Conservation (phyloP, 169 alveolate genomes). For the Cyclospora cayetanensis region DNA sequence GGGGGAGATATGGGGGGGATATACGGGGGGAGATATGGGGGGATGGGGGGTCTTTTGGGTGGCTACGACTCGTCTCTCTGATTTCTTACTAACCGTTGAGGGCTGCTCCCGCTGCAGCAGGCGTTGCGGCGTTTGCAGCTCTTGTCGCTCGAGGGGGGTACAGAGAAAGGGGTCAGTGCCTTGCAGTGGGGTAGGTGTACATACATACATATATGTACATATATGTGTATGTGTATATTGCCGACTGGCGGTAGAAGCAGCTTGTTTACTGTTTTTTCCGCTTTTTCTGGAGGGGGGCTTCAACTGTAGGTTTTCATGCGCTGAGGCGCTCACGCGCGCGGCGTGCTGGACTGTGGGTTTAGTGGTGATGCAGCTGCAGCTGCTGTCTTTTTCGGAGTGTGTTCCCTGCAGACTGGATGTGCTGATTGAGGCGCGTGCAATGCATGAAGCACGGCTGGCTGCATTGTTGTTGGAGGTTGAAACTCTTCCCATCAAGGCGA, state of each 20-base stretch:
- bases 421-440: slow-evolving; percentile 45
- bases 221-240: neutral
- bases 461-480: slow-evolving; percentile 71
- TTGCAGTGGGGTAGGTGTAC: neutral
- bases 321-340: neutral
- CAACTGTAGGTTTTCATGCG: neutral
- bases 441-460: slow-evolving; percentile 43
- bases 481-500: slow-evolving; percentile 74
- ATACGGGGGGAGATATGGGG: no score
- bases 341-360: neutral
- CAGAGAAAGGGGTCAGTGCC: neutral
- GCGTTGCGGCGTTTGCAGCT: no score
- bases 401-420: slow-evolving; percentile 46
- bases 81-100: no score
- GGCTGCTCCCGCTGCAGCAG: no score
- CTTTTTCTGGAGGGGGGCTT: neutral
- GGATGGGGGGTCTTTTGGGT: no score
- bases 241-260: neutral
- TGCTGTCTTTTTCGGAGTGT: neutral
- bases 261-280: neutral
- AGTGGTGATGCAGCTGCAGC: slow-evolving; percentile 27
- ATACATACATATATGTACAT: neutral
- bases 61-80: no score
- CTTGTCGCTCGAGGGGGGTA: no score
- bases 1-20: neutral